Percentiles rank a stretch among this genome's conserved stretches.
Evolutionary conservation across 805 yeast species (phyloP).

Genomic region (Ogataea paradorogensis): DNA sequence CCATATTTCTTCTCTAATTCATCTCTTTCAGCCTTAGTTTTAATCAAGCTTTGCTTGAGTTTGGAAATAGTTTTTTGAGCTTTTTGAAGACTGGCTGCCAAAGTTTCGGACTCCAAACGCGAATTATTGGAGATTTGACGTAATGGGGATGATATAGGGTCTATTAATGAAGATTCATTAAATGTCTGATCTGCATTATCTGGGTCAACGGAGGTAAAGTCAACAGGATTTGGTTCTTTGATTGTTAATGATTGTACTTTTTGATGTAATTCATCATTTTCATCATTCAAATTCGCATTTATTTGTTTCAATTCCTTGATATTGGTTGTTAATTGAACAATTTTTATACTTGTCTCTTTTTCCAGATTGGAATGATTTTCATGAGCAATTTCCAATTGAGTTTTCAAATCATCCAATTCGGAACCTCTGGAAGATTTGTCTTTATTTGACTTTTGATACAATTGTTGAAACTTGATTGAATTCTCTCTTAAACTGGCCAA

Average conservation of each 20-base stretch:
- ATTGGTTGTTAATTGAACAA: constrained; percentile 39
- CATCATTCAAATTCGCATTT: constrained; percentile 63
- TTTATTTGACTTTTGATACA: constrained; percentile 40
- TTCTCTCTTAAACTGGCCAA: constrained; percentile 40
- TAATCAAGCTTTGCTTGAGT: constrained; percentile 49
- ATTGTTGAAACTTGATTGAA: constrained; percentile 37
- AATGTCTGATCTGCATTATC: constrained; percentile 33
- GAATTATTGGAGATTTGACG: constrained; percentile 39
- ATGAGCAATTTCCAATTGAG: constrained; percentile 48
- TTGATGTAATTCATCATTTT: constrained; percentile 55
- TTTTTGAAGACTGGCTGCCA: constrained; percentile 59
- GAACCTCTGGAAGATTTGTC: constrained; percentile 29
- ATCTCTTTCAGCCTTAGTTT: constrained; percentile 40
- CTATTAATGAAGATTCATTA: constrained; percentile 31
- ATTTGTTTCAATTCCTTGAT: constrained; percentile 47
- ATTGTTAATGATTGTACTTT: constrained; percentile 27
- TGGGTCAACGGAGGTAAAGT: constrained; percentile 2
- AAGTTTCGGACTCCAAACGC: constrained; percentile 60
- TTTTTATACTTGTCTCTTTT: constrained; percentile 37
- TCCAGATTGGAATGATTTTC: constrained; percentile 39
- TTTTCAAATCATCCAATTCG: constrained; percentile 36
- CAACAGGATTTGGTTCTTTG: constrained; percentile 17
- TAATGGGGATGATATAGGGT: constrained; percentile 36
- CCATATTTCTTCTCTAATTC: constrained; percentile 29
- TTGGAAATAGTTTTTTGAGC: constrained; percentile 63